phyloP scores from a whole-genome alignment of 352 stramenopile species.

The Phytophthora hybrid region DNA sequence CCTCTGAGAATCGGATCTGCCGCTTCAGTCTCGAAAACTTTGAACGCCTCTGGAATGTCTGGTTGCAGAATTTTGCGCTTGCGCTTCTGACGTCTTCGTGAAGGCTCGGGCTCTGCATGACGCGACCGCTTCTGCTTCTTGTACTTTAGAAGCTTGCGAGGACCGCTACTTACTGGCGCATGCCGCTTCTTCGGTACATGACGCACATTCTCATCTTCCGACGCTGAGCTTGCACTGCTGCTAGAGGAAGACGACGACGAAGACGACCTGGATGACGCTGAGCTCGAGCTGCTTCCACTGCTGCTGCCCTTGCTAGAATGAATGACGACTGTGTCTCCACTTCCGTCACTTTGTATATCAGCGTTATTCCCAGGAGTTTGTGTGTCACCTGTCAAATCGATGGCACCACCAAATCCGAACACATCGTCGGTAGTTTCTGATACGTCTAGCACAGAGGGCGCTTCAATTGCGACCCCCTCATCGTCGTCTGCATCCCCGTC shows the following conservation, averaged over 20 bases:
- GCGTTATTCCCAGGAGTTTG: slow-evolving; percentile 5
- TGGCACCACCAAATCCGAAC: slow-evolving; percentile 29
- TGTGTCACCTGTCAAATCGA: slow-evolving; percentile 18
- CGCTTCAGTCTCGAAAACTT: slow-evolving; percentile 52
- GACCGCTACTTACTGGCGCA: slow-evolving; percentile 11
- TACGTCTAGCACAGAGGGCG: slow-evolving; percentile 23
- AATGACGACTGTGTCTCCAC: slow-evolving; percentile 35
- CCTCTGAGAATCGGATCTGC: slow-evolving; percentile 68
- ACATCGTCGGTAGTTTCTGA: slow-evolving; percentile 37
- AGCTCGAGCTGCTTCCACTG: slow-evolving; percentile 27
- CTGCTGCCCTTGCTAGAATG: slow-evolving; percentile 36
- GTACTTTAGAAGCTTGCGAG: slow-evolving; percentile 36
- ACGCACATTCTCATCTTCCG: slow-evolving; percentile 23
- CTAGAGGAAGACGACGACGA: slow-evolving; percentile 32
- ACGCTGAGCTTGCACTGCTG: slow-evolving; percentile 41
- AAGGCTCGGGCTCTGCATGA: slow-evolving; percentile 6
- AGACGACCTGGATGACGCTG: slow-evolving; percentile 30
- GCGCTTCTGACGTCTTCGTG: slow-evolving; percentile 16
- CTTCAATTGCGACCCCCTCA: slow-evolving; percentile 23
- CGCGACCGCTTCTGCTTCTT: slow-evolving; percentile 33
- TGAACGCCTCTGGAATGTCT: slow-evolving; percentile 51
- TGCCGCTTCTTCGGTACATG: slow-evolving; percentile 23
- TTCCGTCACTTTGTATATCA: slow-evolving; percentile 42
- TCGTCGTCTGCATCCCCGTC: slow-evolving; percentile 44
- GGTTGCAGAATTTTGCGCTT: slow-evolving; percentile 35